Base-by-base conservation (phyloP, 169 alveolate genomes). In the Cryptosporidium ubiquitum region DNA sequence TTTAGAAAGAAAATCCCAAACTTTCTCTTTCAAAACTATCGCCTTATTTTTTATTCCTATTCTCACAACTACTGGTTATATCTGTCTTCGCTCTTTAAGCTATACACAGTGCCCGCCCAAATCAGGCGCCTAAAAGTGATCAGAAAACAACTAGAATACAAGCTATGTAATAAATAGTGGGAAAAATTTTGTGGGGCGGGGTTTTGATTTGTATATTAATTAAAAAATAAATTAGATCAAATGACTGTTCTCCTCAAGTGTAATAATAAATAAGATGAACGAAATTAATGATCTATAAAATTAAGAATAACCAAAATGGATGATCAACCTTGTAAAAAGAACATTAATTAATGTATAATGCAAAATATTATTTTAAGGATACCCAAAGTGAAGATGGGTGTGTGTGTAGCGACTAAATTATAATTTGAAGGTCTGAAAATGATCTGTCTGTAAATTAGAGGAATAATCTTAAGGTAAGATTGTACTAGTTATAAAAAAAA, bases 61-160 rank as follows among this genome's bases (percentile, higher is more conserved):
- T 26, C 68, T 31, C 68, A 58, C 33, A 58, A 58, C n/a, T 58
- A 58, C 68, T 26, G 68, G 37, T 10, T 10, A 26, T 58, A 58
- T 58, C 68, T 58, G 68, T 58, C 68, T 58, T 58, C 68, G 68
- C 68, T 58, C 68, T 58, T 57, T 9, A 44, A 44, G 55, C 16
- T 20, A 44, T 14, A 44, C 16, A 6, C 55, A 14, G 5, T 3
- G 20, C 55, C 55, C 55, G 55, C 55, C 55, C 10, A 5, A 14
- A 14, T 44, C 3, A 14, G 55, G 55, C 55, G 55, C 55, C 55
- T 14, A 0, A 0, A 6, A 2, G 20, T 16, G n/a, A 14, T 42
- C 12, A 9, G 1, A 40, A 12, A 42, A 42, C 14, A 7, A 42
- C 10, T 44, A 16, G 2, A 14, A 0, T 3, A 44, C 20, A 14